These are phyloP conservation scores for Oryza officinalis DNA, from an alignment of 176 grass and related monocot genomes.

Conservation along the genomic window DNA sequence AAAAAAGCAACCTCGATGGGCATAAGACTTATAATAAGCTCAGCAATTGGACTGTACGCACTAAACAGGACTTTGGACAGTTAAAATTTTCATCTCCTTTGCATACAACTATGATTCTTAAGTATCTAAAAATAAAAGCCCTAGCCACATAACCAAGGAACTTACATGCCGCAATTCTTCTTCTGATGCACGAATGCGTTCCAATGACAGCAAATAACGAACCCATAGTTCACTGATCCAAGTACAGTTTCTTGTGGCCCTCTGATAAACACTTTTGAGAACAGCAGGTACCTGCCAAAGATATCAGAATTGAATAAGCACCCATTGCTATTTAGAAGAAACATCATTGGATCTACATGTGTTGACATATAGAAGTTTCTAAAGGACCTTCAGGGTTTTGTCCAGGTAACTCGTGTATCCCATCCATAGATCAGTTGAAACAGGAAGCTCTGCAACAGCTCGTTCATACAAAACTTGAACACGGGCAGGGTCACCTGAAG, in stretches of 20 bases:
- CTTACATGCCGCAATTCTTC: constrained; percentile 65
- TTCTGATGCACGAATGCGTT: constrained; percentile 64
- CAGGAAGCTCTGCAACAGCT: constrained; percentile 76
- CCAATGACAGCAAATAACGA: constrained; percentile 77
- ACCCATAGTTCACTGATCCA: constrained; percentile 92
- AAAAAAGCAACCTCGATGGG: background rate
- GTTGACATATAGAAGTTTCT: constrained; percentile 9
- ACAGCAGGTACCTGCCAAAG: constrained; percentile 68
- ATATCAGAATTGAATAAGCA: constrained; percentile 32
- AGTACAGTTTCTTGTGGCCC: constrained; percentile 92
- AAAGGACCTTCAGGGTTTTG: constrained; percentile 76
- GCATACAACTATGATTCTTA: background rate
- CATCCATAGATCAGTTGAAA: constrained; percentile 83
- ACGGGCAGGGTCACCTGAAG: constrained; percentile 74
- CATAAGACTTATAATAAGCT: constrained; percentile 19
- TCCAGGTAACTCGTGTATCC: constrained; percentile 84
- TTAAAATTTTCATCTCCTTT: background rate
- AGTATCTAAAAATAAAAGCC: background rate
- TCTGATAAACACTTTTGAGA: constrained; percentile 75
- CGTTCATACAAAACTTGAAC: constrained; percentile 91
- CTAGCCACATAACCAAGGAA: constrained; percentile 23
- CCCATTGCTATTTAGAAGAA: constrained; percentile 18
- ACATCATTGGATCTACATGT: constrained; percentile 20
- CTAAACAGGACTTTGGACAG: background rate
- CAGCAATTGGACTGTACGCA: background rate